Evolutionary conservation across 2,329 filamentous ascomycete genomes (phyloP).

Genomic region (Tolypocladium tropicale): DNA sequence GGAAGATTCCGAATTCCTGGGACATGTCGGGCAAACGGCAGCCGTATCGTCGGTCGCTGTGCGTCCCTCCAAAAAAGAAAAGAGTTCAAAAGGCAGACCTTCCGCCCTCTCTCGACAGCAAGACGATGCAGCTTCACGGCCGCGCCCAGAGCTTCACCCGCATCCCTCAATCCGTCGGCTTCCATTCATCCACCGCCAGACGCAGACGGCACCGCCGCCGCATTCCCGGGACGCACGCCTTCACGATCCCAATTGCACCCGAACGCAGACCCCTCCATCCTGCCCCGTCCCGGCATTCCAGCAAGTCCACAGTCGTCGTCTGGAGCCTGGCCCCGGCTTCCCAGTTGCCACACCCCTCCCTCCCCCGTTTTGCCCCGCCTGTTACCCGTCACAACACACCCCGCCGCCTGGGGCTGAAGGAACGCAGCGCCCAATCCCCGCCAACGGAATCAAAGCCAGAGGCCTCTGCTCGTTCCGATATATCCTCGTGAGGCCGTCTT

Average conservation of each 20-base stretch:
- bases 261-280: background rate
- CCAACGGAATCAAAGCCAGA: slow-evolving; percentile 13
- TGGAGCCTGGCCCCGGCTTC: background rate
- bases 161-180: background rate
- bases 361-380: background rate
- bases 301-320: background rate
- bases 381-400: background rate
- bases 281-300: background rate
- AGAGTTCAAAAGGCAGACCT: background rate
- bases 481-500: slow-evolving; percentile 20
- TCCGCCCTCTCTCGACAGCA: background rate
- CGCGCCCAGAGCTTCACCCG: background rate
- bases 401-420: background rate
- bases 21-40: background rate
- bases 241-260: background rate
- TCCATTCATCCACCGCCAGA: background rate
- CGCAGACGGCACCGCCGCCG: background rate
- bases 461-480: slow-evolving; percentile 18
- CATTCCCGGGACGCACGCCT: background rate
- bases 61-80: no score
- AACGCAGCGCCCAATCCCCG: slow-evolving; percentile 9
- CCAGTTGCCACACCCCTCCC: background rate
- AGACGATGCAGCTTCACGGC: no score
- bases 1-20: background rate
- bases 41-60: background rate